phyloP scores from a whole-genome alignment of 768 basidiomycete species.

The Chlorophyllum brunneum region DNA sequence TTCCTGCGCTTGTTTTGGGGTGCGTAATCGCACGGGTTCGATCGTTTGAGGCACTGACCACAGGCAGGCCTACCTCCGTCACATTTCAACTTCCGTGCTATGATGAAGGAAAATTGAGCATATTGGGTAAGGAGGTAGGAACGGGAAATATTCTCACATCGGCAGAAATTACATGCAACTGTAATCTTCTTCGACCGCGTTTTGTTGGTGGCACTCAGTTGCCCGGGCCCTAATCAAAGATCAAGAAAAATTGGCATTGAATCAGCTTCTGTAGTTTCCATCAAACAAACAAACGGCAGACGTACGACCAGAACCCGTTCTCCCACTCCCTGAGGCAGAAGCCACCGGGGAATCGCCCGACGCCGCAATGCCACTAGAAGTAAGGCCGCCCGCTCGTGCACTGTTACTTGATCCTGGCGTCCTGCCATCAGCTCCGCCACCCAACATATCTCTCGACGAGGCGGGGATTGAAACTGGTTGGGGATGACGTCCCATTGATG shows the following conservation, averaged over 20 bases:
- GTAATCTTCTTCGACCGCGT: conserved; percentile 82
- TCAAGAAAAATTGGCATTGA: no score
- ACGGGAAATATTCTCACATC: conserved; percentile 49
- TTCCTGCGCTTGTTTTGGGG: conserved; percentile 73
- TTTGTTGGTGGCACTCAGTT: conserved; percentile 39
- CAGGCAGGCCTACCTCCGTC: conserved; percentile 84
- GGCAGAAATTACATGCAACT: conserved; percentile 88
- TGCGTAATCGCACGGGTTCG: conserved; percentile 78
- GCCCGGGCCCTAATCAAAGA: conserved; percentile 7
- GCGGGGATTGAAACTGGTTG: conserved; percentile 4
- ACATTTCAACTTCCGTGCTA: conserved; percentile 86
- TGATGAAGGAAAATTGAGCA: conserved; percentile 9
- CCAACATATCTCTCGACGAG: conserved; percentile 7
- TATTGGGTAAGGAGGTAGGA: background rate
- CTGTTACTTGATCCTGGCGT: conserved; percentile 7
- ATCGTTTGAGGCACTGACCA: conserved; percentile 75
- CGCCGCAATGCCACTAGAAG: conserved; percentile 11
- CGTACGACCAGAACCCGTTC: conserved; percentile 9
- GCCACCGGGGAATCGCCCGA: conserved; percentile 9
- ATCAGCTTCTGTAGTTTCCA: conserved; percentile 9
- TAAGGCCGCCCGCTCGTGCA: conserved; percentile 4
- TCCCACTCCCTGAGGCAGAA: conserved; percentile 12
- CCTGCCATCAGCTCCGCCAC: background rate
- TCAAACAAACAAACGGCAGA: conserved; percentile 2
- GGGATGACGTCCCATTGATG: conserved; percentile 4